Evolutionary conservation across 495 filamentous ascomycete genomes (phyloP).

Genomic region (Neurospora sublineolata): DNA sequence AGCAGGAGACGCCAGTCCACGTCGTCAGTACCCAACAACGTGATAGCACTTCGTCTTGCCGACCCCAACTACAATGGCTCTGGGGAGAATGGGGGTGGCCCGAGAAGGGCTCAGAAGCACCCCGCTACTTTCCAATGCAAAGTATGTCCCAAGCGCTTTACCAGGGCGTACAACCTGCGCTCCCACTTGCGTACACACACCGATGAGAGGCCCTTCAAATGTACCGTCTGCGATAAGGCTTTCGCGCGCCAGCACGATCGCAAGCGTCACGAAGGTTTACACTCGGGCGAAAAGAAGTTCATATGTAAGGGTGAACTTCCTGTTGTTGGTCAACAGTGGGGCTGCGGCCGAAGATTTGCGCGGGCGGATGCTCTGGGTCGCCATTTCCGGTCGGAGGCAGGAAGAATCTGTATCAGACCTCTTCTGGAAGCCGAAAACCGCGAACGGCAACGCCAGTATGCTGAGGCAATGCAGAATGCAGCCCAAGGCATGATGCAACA

Average conservation of each 20-base stretch:
- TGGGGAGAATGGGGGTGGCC: slow-evolving; percentile 31
- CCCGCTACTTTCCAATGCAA: slow-evolving; percentile 84
- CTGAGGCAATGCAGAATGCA: slow-evolving; percentile 42
- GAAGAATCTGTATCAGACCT: slow-evolving; percentile 90
- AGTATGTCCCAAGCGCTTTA: slow-evolving; percentile 79
- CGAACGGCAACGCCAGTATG: slow-evolving; percentile 55
- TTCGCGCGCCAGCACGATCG: slow-evolving; percentile 91
- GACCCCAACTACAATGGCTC: slow-evolving; percentile 67
- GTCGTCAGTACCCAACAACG: slow-evolving; percentile 75
- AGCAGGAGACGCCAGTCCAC: slow-evolving; percentile 68
- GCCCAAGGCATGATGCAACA: slow-evolving; percentile 38
- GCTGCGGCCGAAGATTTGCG: slow-evolving; percentile 85
- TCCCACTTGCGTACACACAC: slow-evolving; percentile 90
- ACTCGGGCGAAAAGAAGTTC: slow-evolving; percentile 93
- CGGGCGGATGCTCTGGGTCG: slow-evolving; percentile 89
- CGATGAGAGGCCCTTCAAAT: slow-evolving; percentile 88
- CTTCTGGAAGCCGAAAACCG: slow-evolving; percentile 80
- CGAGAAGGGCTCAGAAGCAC: slow-evolving; percentile 85
- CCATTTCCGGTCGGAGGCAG: slow-evolving; percentile 95
- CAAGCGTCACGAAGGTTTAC: slow-evolving; percentile 81
- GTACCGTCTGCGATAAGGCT: slow-evolving; percentile 90
- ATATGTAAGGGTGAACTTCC: slow-evolving; percentile 78
- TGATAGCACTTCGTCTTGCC: slow-evolving; percentile 85
- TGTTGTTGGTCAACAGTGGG: slow-evolving; percentile 73
- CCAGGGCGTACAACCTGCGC: slow-evolving; percentile 78